A percentile compares a stretch with the other conserved stretches of the same genome.
Conservation (phyloP, 1,284 basidiomycete species). For the Heterobasidion irregulare region DNA sequence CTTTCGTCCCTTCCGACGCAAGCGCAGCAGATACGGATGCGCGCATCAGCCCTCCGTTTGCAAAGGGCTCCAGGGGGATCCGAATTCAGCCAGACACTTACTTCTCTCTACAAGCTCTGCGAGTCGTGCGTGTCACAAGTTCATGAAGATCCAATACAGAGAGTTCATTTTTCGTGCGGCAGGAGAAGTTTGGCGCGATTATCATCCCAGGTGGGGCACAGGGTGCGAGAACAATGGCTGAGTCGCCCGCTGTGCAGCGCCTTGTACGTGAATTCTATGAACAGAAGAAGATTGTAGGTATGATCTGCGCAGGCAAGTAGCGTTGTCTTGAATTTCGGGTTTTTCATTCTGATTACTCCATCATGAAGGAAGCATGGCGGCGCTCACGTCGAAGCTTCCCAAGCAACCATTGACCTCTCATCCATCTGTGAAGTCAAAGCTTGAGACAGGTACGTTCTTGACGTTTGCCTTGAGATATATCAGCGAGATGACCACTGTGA, state of each 20-base stretch:
- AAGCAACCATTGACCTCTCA: slow-evolving; percentile 72
- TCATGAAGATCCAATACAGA: not conserved
- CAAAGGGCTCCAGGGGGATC: slow-evolving; percentile 66
- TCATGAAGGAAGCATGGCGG: slow-evolving; percentile 55
- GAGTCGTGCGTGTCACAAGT: not conserved
- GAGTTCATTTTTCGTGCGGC: slow-evolving; percentile 1
- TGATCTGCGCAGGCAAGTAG: slow-evolving; percentile 72
- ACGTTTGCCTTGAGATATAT: not conserved
- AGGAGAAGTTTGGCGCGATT: slow-evolving; percentile 60
- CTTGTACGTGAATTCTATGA: slow-evolving; percentile 58
- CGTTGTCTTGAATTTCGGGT: not conserved
- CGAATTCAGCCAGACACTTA: slow-evolving; percentile 62
- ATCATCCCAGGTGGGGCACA: slow-evolving; percentile 78
- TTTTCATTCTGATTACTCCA: not conserved
- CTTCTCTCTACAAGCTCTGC: slow-evolving; percentile 23
- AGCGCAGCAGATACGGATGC: slow-evolving; percentile 27
- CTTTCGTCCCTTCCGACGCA: slow-evolving; percentile 44
- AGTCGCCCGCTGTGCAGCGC: slow-evolving; percentile 49
- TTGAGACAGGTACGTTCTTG: slow-evolving; percentile 43
- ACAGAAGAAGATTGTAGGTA: slow-evolving; percentile 58
- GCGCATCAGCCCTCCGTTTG: slow-evolving; percentile 15
- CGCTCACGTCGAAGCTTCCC: slow-evolving; percentile 55
- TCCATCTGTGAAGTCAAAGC: slow-evolving; percentile 60
- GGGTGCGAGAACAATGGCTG: slow-evolving; percentile 70
- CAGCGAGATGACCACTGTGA: not conserved